These are phyloP conservation scores for Elongisporangium anandrum DNA, from an alignment of 352 stramenopile genomes.

Conservation along the genomic window DNA sequence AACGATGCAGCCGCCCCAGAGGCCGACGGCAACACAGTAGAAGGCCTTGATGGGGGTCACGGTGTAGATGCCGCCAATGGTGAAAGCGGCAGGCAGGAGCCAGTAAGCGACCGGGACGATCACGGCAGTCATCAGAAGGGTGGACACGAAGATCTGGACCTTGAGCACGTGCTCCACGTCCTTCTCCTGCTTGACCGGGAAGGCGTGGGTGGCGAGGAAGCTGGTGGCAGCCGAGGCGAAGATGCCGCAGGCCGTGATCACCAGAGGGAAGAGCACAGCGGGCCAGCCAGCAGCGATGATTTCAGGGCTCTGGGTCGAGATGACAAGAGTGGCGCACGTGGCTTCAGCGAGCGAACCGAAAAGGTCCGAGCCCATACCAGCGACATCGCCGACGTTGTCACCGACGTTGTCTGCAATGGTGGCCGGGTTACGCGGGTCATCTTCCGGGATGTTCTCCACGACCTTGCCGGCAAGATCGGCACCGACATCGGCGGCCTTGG, in stretches of 20 bases:
- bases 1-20: constrained; percentile 97
- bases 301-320: constrained; percentile 90
- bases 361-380: constrained; percentile 99
- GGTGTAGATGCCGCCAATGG: constrained; percentile 69
- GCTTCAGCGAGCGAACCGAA: constrained; percentile 98
- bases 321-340: constrained; percentile 98
- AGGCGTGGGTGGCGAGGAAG: constrained; percentile 98
- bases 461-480: constrained; percentile 99
- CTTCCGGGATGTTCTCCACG: constrained; percentile 98
- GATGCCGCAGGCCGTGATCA: constrained; percentile 96
- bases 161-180: constrained; percentile 97
- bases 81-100: constrained; percentile 92
- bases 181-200: constrained; percentile 92
- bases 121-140: constrained; percentile 93
- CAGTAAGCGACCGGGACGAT: constrained; percentile 88
- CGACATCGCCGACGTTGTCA: constrained; percentile 99
- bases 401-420: constrained; percentile 99
- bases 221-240: constrained; percentile 95
- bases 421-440: constrained; percentile 98
- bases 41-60: constrained; percentile 86
- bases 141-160: constrained; percentile 98
- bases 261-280: constrained; percentile 95
- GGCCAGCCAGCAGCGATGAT: constrained; percentile 91
- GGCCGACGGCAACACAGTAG: constrained; percentile 93
- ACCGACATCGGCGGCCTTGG: constrained; percentile 98